Evolutionary conservation across 805 yeast species (phyloP), one percentile per base, ranked within the genome.

Genomic region (Torulaspora quercuum): DNA sequence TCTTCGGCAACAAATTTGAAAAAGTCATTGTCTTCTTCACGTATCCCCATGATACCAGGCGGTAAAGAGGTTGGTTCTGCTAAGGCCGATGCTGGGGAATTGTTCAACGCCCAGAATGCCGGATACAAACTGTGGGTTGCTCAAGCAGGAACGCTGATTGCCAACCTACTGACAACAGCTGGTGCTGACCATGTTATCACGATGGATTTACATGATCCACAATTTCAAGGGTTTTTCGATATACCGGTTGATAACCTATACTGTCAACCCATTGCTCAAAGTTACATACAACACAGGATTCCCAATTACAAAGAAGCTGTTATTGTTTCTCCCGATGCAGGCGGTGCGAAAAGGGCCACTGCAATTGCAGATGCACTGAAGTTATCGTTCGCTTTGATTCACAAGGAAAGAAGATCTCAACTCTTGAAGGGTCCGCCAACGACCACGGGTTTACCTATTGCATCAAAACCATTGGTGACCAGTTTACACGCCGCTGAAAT

Each of bases 341-440:
- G 99, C 55, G 99, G 99, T 45, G 99, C 98, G 33, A 92, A 92
- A 62, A 70, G 98, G 48, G 97, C 98, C 20, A 85, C 95, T 1
- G 82, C 90, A 1, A 75, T 92, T 43, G 98, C 98, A 1, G 99
- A 92, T 64, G 75, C 83, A 1, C 65, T 92, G 40, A 88, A 86
- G 12, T 75, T 92, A 68, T 75, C 88, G 16, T 89, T 92, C 67
- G 98, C 99, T 0, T 69, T 92, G 62, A 88, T 92, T 46, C 97
- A 92, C 64, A 92, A 92, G 63, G 98, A 92, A 58, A 72, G 95
- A 57, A 70, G 94, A 46, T 74, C 68, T 13, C 67, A 64, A 39
- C 46, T 61, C 15, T 50, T 63, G 5, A 58, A 59, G 41, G 65
- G 63, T 17, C 63, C 64, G 9, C 63, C 63, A 5, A 57, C 52